phyloP scores from a whole-genome alignment of 2,329 filamentous ascomycete genomes.

The Cercospora sp. region DNA sequence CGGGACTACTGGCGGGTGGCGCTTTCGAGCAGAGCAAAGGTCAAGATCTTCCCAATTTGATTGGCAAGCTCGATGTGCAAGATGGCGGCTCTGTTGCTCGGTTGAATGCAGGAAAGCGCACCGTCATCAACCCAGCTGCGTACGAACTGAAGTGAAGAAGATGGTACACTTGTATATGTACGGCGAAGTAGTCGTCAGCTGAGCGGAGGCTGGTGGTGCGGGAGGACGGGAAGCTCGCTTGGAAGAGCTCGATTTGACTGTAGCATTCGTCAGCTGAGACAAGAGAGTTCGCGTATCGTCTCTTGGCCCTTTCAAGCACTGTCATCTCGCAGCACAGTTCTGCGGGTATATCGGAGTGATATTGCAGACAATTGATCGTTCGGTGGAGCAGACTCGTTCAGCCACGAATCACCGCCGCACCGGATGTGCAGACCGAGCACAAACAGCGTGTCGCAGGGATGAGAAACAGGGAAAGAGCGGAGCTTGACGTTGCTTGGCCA shows the following conservation, averaged over 20 bases:
- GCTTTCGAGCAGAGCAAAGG: background rate
- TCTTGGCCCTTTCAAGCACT: background rate
- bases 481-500: slow-evolving; percentile 15
- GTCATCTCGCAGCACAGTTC: background rate
- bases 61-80: background rate
- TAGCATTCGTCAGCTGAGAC: background rate
- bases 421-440: background rate
- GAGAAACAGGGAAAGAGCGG: slow-evolving; percentile 8
- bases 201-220: background rate
- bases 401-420: slow-evolving; percentile 8
- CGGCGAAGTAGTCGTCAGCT: background rate
- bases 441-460: background rate
- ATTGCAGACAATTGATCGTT: background rate
- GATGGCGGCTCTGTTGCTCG: background rate
- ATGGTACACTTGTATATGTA: background rate
- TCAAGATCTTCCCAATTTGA: background rate
- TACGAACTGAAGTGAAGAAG: slow-evolving; percentile 1
- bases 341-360: background rate
- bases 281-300: background rate
- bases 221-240: slow-evolving; percentile 6
- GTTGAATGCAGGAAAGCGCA: background rate
- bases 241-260: background rate
- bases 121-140: slow-evolving; percentile 10
- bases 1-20: background rate
- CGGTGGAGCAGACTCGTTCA: slow-evolving; percentile 1